Evolutionary conservation across 2,329 filamentous ascomycete species (phyloP).

Genomic region (Chrysoporthe cubensis): DNA sequence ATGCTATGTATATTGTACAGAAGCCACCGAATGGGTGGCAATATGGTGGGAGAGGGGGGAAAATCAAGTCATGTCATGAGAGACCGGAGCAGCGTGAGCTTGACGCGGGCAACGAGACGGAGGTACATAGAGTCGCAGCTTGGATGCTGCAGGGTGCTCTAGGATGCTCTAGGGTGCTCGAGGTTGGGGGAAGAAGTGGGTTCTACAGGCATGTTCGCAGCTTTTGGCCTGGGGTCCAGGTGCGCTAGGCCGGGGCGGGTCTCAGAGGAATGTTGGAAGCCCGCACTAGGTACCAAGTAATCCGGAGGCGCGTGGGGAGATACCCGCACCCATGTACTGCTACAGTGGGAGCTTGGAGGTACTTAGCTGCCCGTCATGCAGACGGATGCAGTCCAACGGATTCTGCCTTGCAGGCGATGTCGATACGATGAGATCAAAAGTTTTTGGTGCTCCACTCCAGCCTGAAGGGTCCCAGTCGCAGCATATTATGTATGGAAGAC

Average conservation of each 20-base stretch:
- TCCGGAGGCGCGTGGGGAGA: conserved; percentile 3
- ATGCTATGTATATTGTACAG: conserved; percentile 29
- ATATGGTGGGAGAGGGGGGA: conserved; percentile 14
- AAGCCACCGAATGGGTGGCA: conserved; percentile 20
- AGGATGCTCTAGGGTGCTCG: neutral
- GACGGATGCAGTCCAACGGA: conserved; percentile 6
- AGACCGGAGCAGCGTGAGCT: conserved; percentile 17
- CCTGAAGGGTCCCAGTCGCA: neutral
- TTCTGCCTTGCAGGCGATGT: neutral
- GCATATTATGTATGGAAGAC: neutral
- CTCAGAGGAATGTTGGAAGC: neutral
- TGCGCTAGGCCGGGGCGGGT: conserved; percentile 1
- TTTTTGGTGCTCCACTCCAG: neutral
- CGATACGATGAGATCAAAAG: conserved; percentile 6
- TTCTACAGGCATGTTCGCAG: neutral
- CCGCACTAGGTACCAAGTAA: conserved; percentile 3
- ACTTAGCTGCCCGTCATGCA: neutral
- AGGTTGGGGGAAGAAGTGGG: neutral
- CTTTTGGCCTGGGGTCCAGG: conserved; percentile 5
- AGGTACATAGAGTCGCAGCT: neutral
- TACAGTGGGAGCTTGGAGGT: neutral
- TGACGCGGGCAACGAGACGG: conserved; percentile 11
- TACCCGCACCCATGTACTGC: neutral
- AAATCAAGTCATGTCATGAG: conserved; percentile 16
- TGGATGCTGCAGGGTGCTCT: conserved; percentile 9